A percentile compares a stretch with the other conserved stretches of the same genome.
These are phyloP conservation scores for Rhodosporidiobolus sp. DNA, from an alignment of 768 basidiomycete genomes.

Conservation along the genomic window DNA sequence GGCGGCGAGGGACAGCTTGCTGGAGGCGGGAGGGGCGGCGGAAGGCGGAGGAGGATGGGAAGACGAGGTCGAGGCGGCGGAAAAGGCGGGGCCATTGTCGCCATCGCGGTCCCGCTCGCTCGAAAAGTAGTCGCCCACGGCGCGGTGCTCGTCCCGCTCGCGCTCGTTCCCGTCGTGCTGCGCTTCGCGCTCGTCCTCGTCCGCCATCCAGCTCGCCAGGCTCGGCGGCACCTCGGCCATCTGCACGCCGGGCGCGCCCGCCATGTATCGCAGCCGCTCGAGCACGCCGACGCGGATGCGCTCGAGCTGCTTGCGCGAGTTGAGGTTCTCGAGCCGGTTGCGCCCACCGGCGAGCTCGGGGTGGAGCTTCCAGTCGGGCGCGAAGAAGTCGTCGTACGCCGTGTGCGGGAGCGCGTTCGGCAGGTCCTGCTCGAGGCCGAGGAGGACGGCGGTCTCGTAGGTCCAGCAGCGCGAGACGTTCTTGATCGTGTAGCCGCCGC, in stretches of 20 bases:
- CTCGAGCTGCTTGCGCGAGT: slow-evolving; percentile 75
- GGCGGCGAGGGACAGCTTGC: neutral
- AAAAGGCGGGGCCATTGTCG: neutral
- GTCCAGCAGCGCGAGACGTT: slow-evolving; percentile 99
- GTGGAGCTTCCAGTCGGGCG: slow-evolving; percentile 86
- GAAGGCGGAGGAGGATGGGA: neutral
- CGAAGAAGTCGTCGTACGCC: slow-evolving; percentile 88
- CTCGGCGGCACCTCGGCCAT: slow-evolving; percentile 97
- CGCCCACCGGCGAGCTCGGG: slow-evolving; percentile 78
- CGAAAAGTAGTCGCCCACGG: neutral
- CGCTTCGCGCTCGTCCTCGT: slow-evolving; percentile 62
- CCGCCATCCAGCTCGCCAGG: slow-evolving; percentile 69
- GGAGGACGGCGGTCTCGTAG: slow-evolving; percentile 91
- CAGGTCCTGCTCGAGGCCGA: slow-evolving; percentile 65
- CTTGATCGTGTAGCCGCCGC: slow-evolving; percentile 94
- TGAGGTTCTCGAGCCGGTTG: slow-evolving; percentile 75
- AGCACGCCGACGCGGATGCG: slow-evolving; percentile 79
- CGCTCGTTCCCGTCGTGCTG: slow-evolving; percentile 4
- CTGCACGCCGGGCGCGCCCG: slow-evolving; percentile 92
- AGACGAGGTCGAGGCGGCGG: neutral
- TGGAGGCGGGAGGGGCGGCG: neutral
- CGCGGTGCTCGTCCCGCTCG: neutral
- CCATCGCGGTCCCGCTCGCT: neutral
- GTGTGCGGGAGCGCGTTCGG: slow-evolving; percentile 84
- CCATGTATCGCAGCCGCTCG: slow-evolving; percentile 83